Evolutionary conservation across 495 filamentous ascomycete genomes (phyloP).

Genomic region (Lichina pygmaea): DNA sequence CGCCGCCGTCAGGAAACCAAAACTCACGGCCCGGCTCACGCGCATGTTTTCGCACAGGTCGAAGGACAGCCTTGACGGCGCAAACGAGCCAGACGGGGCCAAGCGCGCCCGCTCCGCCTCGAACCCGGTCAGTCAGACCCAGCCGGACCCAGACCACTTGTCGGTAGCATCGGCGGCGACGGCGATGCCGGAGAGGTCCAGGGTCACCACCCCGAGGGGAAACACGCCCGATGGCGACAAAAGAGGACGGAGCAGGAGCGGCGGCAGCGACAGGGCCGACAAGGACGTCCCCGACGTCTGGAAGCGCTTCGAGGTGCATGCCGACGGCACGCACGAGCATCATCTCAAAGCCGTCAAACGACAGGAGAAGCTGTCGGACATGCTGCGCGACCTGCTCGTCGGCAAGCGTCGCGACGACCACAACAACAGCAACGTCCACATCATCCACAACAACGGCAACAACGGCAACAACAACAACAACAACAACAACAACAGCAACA

Average conservation of each 20-base stretch:
- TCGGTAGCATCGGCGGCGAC: constrained; percentile 1
- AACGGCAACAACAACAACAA: no score
- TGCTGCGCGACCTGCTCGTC: constrained; percentile 63
- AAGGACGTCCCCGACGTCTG: constrained; percentile 7
- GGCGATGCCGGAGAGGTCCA: neutral
- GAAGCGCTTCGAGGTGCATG: constrained; percentile 29
- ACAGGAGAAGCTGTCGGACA: constrained; percentile 85
- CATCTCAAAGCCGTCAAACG: constrained; percentile 63
- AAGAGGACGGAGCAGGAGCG: neutral
- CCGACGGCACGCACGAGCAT: constrained; percentile 57
- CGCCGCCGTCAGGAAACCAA: constrained; percentile 14
- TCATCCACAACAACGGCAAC: no score
- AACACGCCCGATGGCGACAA: neutral
- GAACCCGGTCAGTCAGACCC: neutral
- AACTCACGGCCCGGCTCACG: constrained; percentile 28
- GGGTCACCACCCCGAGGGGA: neutral
- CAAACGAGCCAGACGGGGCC: constrained; percentile 1
- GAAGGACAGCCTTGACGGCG: neutral
- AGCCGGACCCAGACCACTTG: constrained; percentile 6
- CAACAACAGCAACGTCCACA: constrained; percentile 10
- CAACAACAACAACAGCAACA: no score
- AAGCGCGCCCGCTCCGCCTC: neutral
- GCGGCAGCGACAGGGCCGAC: constrained; percentile 6
- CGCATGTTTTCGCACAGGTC: constrained; percentile 25
- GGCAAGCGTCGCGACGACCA: constrained; percentile 45